phyloP scores from a whole-genome alignment of 495 filamentous ascomycete genomes.

The Penicillium crystallinum region DNA sequence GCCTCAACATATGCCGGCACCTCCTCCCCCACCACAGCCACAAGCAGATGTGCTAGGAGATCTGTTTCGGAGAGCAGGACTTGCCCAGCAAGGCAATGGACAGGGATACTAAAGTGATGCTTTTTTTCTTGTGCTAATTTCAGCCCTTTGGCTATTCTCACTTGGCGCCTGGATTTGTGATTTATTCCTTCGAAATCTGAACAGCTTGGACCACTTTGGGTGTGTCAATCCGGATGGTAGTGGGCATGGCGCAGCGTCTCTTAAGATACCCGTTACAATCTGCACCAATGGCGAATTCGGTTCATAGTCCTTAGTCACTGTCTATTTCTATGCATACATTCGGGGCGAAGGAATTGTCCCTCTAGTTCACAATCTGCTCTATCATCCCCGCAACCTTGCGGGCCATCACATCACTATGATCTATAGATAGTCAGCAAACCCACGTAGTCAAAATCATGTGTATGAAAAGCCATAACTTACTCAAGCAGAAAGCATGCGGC shows the following conservation, averaged over 20 bases:
- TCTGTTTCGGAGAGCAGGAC: conserved; percentile 40
- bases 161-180: conserved; percentile 13
- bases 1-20: conserved; percentile 11
- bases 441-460: neutral
- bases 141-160: neutral
- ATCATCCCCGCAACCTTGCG: conserved; percentile 61
- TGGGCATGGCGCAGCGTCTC: conserved; percentile 15
- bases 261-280: conserved; percentile 30
- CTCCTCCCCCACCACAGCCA: conserved; percentile 12
- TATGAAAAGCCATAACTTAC: conserved; percentile 42
- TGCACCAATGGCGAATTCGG: neutral
- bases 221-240: neutral
- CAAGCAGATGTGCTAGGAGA: conserved; percentile 37
- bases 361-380: conserved; percentile 38
- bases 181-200: neutral
- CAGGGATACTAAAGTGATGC: conserved; percentile 9
- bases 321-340: neutral
- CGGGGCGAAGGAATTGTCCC: neutral
- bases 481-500: conserved; percentile 78
- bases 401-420: conserved; percentile 60
- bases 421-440: conserved; percentile 26
- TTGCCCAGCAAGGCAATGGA: conserved; percentile 28
- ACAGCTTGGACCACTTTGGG: conserved; percentile 5
- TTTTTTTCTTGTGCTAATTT: neutral
- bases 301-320: neutral